A percentile compares a stretch with the other conserved stretches of the same genome.
These are phyloP conservation scores for Ophidiomyces ophidiicola DNA, from an alignment of 2,329 filamentous ascomycete species.

Conservation along the genomic window DNA sequence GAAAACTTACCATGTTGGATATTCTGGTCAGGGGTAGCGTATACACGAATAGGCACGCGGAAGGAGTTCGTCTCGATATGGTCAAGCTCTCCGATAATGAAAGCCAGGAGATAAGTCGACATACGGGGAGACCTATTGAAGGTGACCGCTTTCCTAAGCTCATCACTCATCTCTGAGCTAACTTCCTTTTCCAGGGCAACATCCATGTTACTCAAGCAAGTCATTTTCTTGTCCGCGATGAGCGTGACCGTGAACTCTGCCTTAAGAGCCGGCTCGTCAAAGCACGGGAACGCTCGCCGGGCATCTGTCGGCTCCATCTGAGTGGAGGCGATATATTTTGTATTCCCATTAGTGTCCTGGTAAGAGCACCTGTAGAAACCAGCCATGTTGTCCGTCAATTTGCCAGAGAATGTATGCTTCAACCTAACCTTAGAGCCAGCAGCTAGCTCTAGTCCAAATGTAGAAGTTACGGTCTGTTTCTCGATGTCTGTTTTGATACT, in stretches of 20 bases:
- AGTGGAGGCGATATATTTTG: constrained; percentile 73
- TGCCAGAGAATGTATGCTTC: constrained; percentile 64
- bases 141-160: constrained; percentile 69
- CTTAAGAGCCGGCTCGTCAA: constrained; percentile 90
- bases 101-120: constrained; percentile 92
- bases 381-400: constrained; percentile 87
- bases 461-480: constrained; percentile 68
- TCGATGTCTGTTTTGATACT: constrained; percentile 62
- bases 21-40: constrained; percentile 76
- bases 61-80: constrained; percentile 87
- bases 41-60: constrained; percentile 85
- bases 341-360: constrained; percentile 66
- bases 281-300: constrained; percentile 84
- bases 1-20: constrained; percentile 89
- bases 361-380: constrained; percentile 95
- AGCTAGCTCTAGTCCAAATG: constrained; percentile 59
- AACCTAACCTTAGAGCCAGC: constrained; percentile 68
- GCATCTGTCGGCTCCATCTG: constrained; percentile 97
- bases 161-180: constrained; percentile 48
- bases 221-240: constrained; percentile 78
- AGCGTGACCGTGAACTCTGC: constrained; percentile 84
- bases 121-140: constrained; percentile 89
- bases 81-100: constrained; percentile 87
- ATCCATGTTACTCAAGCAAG: constrained; percentile 95
- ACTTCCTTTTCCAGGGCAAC: constrained; percentile 67